Percentiles rank a stretch among this genome's conserved stretches.
Conservation (phyloP, 2,329 filamentous ascomycete species). For the Alternaria burnsii region DNA sequence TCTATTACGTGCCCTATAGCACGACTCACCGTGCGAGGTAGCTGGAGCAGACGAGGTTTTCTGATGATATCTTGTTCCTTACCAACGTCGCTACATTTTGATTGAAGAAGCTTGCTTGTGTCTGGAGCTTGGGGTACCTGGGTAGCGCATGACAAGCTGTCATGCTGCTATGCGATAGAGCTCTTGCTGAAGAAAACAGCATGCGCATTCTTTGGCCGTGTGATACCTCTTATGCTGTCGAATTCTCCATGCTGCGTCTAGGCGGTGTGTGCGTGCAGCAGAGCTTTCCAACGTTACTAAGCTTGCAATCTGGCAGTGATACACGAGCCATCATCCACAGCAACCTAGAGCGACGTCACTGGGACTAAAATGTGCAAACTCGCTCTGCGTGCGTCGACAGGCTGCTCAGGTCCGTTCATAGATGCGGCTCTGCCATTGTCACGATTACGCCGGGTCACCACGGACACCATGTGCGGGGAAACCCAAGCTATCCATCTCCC, state of each 20-base stretch:
- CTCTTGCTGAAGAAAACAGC: neutral
- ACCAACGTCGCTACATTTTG: constrained; percentile 69
- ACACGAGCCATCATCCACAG: neutral
- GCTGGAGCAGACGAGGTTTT: constrained; percentile 69
- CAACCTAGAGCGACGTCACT: too few species aligned
- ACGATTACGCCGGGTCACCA: constrained; percentile 9
- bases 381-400: neutral
- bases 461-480: constrained; percentile 18
- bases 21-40: constrained; percentile 65
- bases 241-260: neutral
- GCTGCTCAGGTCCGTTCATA: neutral
- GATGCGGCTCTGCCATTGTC: constrained; percentile 6
- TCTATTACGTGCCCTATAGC: constrained; percentile 71
- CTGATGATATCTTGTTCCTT: constrained; percentile 71
- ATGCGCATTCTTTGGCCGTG: neutral
- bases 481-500: neutral
- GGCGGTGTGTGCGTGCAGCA: constrained; percentile 2
- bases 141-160: neutral
- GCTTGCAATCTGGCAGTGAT: neutral
- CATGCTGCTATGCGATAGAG: neutral
- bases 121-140: neutral
- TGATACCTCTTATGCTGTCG: neutral
- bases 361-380: neutral
- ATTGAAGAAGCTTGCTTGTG: constrained; percentile 5
- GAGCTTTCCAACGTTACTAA: neutral